These are phyloP conservation scores for Gossypium raimondii DNA, from an alignment of 345 rosid genomes.

Conservation along the genomic window DNA sequence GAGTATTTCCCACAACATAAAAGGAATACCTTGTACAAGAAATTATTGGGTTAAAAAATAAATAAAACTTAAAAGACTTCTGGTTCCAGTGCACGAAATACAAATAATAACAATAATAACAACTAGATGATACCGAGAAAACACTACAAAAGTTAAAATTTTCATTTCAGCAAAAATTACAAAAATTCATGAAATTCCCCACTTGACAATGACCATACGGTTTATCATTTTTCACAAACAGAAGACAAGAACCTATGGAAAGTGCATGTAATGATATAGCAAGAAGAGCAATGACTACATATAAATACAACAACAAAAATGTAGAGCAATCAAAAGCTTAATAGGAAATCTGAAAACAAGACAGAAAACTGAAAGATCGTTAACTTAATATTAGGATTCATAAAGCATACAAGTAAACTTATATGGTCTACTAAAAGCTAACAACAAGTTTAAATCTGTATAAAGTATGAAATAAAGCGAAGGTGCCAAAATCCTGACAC, in stretches of 20 bases:
- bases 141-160: neutral
- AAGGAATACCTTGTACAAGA: neutral
- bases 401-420: neutral
- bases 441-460: neutral
- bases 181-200: neutral
- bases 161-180: neutral
- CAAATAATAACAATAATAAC: neutral
- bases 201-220: neutral
- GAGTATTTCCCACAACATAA: neutral
- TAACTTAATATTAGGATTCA: neutral
- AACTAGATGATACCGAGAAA: neutral
- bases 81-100: neutral
- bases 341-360: neutral
- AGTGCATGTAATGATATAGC: neutral
- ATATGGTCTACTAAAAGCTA: neutral
- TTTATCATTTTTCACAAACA: neutral
- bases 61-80: neutral
- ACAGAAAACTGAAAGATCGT: neutral
- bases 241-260: neutral
- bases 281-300: neutral
- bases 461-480: neutral
- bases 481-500: neutral
- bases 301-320: neutral
- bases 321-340: neutral
- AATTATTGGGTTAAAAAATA: neutral